Evolutionary conservation across 495 filamentous ascomycete genomes (phyloP), one percentile per base, ranked within the genome.

Genomic region (Copromyces sp.): DNA sequence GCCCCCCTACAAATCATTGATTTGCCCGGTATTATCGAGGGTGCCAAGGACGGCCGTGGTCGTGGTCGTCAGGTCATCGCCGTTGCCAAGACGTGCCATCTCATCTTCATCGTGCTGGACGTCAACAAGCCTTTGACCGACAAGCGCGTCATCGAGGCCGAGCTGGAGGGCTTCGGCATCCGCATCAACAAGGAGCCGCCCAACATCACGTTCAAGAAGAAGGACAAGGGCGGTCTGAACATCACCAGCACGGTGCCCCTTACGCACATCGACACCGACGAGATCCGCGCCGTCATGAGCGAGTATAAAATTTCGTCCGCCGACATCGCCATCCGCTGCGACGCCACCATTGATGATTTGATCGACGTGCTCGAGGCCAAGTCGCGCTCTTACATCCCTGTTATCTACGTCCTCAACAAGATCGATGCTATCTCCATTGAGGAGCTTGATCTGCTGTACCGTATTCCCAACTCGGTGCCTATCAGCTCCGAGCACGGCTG

Each of bases 1-100:
- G 95, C 95, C 41, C 96, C 97, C 78, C 93, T 99, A 77, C 95
- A 99, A 82, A 99, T 99, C 87, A 91, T 99, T 59, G 95, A 99
- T 89, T 87, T 99, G 76, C 95, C 95, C 9, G 95, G 95, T 89
- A 99, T 99, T 79, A 99, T 99, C 75, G 91, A 98, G 83, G 95
- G 95, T 78, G 95, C 95, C 71, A 99, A 99, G 82, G 95, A 99
- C 82, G 95, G 95, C 71, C 96, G 97, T 82, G 95, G 95, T 86
- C 91, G 95, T 86, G 95, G 95, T 87, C 90, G 96, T 76, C 95
- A 99, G 82, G 95, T 99, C 76, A 99, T 99, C 86, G 95, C 95
- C 20, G 95, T 99, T 69, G 94, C 96, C 69, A 98, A 98, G 86
- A 98, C 95, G 44, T 99, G 95, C 84, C 92, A 99, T 86, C 84